Evolutionary conservation across 2,329 filamentous ascomycete genomes (phyloP), one percentile per base, ranked within the genome.

Genomic region (Rhinocladiella similis): DNA sequence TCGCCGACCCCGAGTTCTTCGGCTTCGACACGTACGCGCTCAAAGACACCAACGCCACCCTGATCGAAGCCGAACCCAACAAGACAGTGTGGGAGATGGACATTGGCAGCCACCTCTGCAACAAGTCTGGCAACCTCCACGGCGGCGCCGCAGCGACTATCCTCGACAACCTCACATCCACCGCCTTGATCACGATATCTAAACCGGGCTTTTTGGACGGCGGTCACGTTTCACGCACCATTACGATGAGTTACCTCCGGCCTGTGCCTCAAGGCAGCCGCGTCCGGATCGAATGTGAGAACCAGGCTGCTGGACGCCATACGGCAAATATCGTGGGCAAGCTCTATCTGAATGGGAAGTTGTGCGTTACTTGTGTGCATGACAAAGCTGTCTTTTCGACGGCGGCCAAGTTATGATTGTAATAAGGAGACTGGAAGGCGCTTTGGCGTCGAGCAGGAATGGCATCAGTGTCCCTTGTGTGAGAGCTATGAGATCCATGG

Each of bases 141-240:
- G 63, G 63, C 19, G 63, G 63, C 16, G 86, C 83, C 60, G 78
- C 83, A 0, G 81, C 88, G 2, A 86, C 86, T 0, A 71, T 91
- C 3, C 86, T 90, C 63, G 88, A 91, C 72, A 74, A 82, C 55
- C 79, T 83, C 63, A 89, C 88, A 0, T 83, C 83, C 2, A 69
- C 83, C 16, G 76, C 83, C 3, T 70, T 90, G 12, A 70, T 79
- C 9, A 77, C 85, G 36, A 69, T 87, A 50, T 79, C 80, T 43
- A 74, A 73, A 19, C 82, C 81, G 0, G 86, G 84, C 5, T 83
- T 80, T 68, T 89, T 87, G 81, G 73, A 77, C 54, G 74, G 73
- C 38, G 77, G 85, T 4, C 57, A 57, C 18, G 62, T 65, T 46
- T 58, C 50, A 9, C 45, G 63, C 16, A 63, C 63, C 5, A 60